phyloP scores from a whole-genome alignment of 371 early-diverging fungal species.

The Saksenaea vasiformis region DNA sequence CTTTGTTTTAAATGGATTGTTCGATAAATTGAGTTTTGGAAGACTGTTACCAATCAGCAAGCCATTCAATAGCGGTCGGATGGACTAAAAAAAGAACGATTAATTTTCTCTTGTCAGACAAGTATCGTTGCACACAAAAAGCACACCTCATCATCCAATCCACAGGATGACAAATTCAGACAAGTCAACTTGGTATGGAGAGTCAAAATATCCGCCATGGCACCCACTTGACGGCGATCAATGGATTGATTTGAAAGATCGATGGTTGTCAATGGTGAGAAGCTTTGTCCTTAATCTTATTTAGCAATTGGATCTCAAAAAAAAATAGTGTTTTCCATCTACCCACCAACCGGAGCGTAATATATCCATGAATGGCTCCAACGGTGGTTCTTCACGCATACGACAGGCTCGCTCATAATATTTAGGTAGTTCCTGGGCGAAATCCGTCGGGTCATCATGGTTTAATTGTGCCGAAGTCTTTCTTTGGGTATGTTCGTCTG shows the following conservation, averaged over 20 bases:
- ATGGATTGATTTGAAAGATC: conserved; percentile 49
- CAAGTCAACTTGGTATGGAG: conserved; percentile 27
- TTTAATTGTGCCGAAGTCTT: background rate
- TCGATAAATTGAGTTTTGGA: conserved; percentile 26
- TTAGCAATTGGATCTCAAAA: background rate
- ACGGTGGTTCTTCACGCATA: conserved; percentile 32
- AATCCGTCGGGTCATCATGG: background rate
- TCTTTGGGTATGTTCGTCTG: background rate
- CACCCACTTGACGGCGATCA: conserved; percentile 46
- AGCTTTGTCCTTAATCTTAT: conserved; percentile 15
- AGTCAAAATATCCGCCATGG: conserved; percentile 56
- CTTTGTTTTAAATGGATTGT: conserved; percentile 39
- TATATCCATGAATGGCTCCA: conserved; percentile 30
- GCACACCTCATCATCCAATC: conserved; percentile 28
- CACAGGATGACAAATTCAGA: conserved; percentile 37
- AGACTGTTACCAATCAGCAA: conserved; percentile 38
- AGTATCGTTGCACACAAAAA: background rate
- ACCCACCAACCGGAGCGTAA: conserved; percentile 32
- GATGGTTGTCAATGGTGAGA: conserved; percentile 31
- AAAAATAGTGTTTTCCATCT: background rate
- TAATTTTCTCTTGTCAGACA: conserved; percentile 4
- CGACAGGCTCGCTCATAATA: conserved; percentile 49
- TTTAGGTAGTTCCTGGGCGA: conserved; percentile 19
- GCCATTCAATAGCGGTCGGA: conserved; percentile 42
- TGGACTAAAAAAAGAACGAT: conserved; percentile 24